Evolutionary conservation across 176 grass and related monocot species (phyloP).

Genomic region (Phoenix dactylifera): DNA sequence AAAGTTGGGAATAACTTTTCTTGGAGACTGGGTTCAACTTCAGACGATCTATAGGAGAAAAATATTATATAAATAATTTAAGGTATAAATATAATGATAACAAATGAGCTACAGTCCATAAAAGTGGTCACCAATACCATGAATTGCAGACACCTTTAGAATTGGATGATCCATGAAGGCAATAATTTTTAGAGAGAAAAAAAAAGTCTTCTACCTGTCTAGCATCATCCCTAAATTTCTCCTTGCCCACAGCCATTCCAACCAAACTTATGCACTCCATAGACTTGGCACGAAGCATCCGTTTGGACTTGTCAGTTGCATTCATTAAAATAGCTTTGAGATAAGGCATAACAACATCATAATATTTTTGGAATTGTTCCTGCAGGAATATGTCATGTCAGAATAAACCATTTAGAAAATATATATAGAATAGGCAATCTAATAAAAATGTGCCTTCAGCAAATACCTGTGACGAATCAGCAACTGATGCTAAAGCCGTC

Average conservation of each 20-base stretch:
- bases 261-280: conserved; percentile 99
- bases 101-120: too few relatives aligned
- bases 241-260: conserved; percentile 99
- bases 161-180: too few relatives aligned
- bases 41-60: too few relatives aligned
- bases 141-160: too few relatives aligned
- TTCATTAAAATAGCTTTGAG: conserved; percentile 96
- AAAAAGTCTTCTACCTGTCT: conserved; percentile 44
- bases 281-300: conserved; percentile 96
- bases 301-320: conserved; percentile 96
- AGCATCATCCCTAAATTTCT: conserved; percentile 96
- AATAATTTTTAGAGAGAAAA: too few relatives aligned
- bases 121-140: too few relatives aligned
- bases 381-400: conserved; percentile 15
- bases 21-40: too few relatives aligned
- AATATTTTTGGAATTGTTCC: conserved; percentile 97
- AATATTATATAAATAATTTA: too few relatives aligned
- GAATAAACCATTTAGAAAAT: neutral
- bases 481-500: conserved; percentile 95
- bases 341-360: conserved; percentile 97
- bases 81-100: too few relatives aligned
- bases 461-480: conserved; percentile 95
- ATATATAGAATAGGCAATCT: neutral
- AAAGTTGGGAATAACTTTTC: too few relatives aligned
- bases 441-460: neutral